Evolutionary conservation across 768 basidiomycete genomes (phyloP).

Genomic region (Tylopilus subfusipes): DNA sequence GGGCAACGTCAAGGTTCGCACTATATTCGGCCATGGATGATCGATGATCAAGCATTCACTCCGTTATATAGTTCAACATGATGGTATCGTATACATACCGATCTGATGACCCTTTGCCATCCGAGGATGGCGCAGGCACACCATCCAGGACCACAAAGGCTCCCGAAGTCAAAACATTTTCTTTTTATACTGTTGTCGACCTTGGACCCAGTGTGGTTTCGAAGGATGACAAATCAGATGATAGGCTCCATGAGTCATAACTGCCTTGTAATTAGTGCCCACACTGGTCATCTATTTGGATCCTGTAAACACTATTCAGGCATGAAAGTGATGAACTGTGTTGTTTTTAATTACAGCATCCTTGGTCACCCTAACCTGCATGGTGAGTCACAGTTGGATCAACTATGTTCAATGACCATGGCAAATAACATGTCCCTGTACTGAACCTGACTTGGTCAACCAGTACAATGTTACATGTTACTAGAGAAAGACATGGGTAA

Average conservation of each 20-base stretch:
- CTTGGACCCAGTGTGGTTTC: conserved; percentile 68
- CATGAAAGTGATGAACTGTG: not conserved
- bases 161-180: conserved; percentile 82
- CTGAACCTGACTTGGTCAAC: not conserved
- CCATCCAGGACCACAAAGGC: conserved; percentile 44
- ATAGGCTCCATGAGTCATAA: not conserved
- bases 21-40: conserved; percentile 34
- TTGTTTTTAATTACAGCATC: too few relatives aligned
- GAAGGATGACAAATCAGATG: conserved; percentile 45
- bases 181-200: conserved; percentile 83
- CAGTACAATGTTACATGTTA: not conserved
- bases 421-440: not conserved
- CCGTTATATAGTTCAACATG: conserved; percentile 77
- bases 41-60: conserved; percentile 1
- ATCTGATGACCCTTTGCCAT: conserved; percentile 76
- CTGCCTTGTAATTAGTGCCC: not conserved
- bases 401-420: not conserved
- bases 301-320: not conserved
- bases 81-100: conserved; percentile 92
- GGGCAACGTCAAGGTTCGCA: conserved; percentile 73
- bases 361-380: not conserved
- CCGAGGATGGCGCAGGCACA: conserved; percentile 55
- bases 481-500: too few relatives aligned
- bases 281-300: not conserved
- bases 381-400: not conserved